Conservation (phyloP, 2,329 filamentous ascomycete species). For the Purpureocillium takamizusanense region DNA sequence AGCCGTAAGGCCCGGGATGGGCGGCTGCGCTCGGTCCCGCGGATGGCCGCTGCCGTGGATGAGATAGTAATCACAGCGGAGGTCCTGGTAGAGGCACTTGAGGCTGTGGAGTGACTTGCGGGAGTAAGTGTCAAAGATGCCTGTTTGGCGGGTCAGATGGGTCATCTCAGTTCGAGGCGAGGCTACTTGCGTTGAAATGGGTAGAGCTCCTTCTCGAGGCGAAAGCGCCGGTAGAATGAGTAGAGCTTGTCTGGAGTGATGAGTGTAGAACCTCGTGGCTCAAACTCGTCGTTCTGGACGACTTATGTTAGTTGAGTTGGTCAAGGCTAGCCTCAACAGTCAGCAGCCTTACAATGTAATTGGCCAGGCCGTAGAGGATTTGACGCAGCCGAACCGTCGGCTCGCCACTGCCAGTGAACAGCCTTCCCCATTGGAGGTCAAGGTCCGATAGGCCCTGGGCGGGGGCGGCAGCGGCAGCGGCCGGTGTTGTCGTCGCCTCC, state of each 20-base stretch:
- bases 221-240: constrained; percentile 61
- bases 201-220: constrained; percentile 55
- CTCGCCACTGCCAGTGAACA: constrained; percentile 61
- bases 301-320: too few relatives aligned
- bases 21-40: constrained; percentile 32
- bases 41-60: constrained; percentile 38
- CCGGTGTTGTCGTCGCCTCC: neutral
- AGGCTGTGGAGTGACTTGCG: constrained; percentile 15
- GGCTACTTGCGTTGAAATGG: constrained; percentile 53
- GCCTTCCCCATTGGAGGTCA: constrained; percentile 66
- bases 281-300: constrained; percentile 24
- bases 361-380: constrained; percentile 64
- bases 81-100: constrained; percentile 42
- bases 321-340: neutral
- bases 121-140: constrained; percentile 39
- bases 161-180: neutral
- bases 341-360: constrained; percentile 54
- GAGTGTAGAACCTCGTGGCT: constrained; percentile 40
- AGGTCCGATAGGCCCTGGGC: constrained; percentile 28
- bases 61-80: constrained; percentile 55
- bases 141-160: constrained; percentile 21
- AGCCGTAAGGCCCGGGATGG: constrained; percentile 56
- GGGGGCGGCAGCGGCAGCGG: neutral
- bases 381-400: constrained; percentile 61
- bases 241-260: constrained; percentile 69